phyloP scores from a whole-genome alignment of 1,139 yeast genomes.

The Pichia sp. region DNA sequence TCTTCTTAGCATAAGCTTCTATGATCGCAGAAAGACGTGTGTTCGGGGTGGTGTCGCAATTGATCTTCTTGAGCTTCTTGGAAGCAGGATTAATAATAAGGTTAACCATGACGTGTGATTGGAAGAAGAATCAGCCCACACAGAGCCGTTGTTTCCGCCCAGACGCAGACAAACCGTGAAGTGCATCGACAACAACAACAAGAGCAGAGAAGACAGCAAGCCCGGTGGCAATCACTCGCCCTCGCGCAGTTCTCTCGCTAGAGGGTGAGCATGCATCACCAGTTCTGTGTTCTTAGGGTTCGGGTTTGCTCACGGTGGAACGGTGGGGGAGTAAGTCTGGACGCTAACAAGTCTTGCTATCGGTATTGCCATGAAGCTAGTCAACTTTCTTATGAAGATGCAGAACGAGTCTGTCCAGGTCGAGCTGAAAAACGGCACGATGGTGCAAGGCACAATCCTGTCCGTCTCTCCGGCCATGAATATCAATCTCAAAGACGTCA shows the following conservation, averaged over 20 bases:
- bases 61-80: constrained; percentile 28
- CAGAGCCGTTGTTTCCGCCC: background rate
- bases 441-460: constrained; percentile 62
- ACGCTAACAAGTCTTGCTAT: too few relatives aligned
- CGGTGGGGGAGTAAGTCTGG: too few relatives aligned
- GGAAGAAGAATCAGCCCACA: too few relatives aligned
- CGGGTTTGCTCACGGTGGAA: too few relatives aligned
- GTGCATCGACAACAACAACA: too few relatives aligned
- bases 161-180: background rate
- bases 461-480: constrained; percentile 93
- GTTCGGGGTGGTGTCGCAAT: constrained; percentile 31
- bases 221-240: too few relatives aligned
- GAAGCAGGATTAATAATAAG: constrained; percentile 28
- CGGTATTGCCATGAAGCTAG: constrained; percentile 55
- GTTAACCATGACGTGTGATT: too few relatives aligned
- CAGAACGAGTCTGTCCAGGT: constrained; percentile 85
- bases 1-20: constrained; percentile 37
- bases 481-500: constrained; percentile 75
- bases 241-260: too few relatives aligned
- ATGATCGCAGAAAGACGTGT: constrained; percentile 29
- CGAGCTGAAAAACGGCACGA: constrained; percentile 85
- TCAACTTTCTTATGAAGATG: constrained; percentile 75
- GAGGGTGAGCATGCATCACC: too few relatives aligned
- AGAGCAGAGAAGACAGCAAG: too few relatives aligned
- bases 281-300: too few relatives aligned